Evolutionary conservation across 306 rosid genomes (phyloP), one percentile per base, ranked within the genome.

Genomic region (Glycine tomentella): DNA sequence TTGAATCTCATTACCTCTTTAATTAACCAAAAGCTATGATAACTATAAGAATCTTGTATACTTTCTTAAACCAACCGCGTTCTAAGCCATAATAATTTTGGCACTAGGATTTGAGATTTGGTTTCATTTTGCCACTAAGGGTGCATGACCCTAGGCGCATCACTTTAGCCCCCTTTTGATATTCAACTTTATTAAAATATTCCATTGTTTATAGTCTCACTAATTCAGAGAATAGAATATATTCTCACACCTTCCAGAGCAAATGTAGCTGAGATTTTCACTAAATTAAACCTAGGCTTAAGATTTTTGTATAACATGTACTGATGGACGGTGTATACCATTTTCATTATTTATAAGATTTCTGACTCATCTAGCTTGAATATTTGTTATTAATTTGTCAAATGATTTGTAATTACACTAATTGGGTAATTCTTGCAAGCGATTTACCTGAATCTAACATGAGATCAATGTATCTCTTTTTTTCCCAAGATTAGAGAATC

Each of bases 181-280:
- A 64, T 53, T 64, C 11, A 59, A 59, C 10, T 71, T n/a, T 31
- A 11, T 16, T 74, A 50, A 5, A 55, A 15, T 46, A 78, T 34
- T 68, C 56, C 59, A 66, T 2, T 44, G 33, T 52, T 4, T 17
- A 65, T 80, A 46, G 8, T 45, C 52, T 84, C 66, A 61, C 74
- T 56, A 66, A 57, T 62, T 6, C 15, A 34, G 33, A n/a, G 57
- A 77, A 78, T 58, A 57, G 51, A 57, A 62, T 17, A 84, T 75
- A 69, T 80, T 80, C 79, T 66, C 70, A 58, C 81, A 80, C 31
- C 45, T 84, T 79, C 77, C 46, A 40, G 51, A 66, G 81, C 76
- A 78, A 17, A 57, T 55, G 36, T 40, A 50, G 48, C 62, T 65
- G 45, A 45, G 70, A 36, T 70, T 69, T 46, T 10, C 15, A 7